Evolutionary conservation across 805 yeast genomes (phyloP), one percentile per base, ranked within the genome.

Genomic region (Candida adriatica): DNA sequence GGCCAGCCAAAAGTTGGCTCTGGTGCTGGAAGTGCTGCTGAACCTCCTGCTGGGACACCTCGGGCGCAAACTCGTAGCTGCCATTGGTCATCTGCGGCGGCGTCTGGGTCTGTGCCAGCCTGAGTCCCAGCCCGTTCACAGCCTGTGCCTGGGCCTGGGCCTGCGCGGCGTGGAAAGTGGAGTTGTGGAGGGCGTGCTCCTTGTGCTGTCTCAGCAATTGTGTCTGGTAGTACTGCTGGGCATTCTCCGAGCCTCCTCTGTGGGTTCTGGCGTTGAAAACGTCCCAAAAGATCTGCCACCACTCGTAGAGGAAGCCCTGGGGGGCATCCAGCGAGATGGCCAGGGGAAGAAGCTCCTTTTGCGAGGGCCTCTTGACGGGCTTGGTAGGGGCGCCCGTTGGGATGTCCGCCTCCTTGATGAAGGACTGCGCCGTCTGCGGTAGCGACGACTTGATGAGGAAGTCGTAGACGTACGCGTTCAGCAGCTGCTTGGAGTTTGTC

Each of bases 221-320:
- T 41, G 74, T 64, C 42, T 79, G 83, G 47, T 75, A 76, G 56
- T 82, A 84, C 49, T 80, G 83, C 27, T 73, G 70, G 3, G 92
- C 90, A 35, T 71, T 60, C 3, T 66, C 61, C 4, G 82, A 71
- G 10, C 78, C 74, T 11, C 75, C 79, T 37, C 77, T 63, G 41
- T 72, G 75, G 25, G 84, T 75, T 45, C 86, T 69, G 3, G 94
- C 94, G 49, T 82, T 82, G 57, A 80, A 84, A 18, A 86, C 78
- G 53, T 87, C 96, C 96, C 96, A 88, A 53, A 87, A 88, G 13
- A 88, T 76, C 62, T 77, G 86, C 96, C 96, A 87, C 96, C 96
- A 87, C 55, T 88, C 96, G 48, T 74, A 79, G 16, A 87, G 59
- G 49, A 85, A 87, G 6, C 95, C 92, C 46, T 79, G 84, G 1